Evolutionary conservation across 768 basidiomycete species (phyloP).

Genomic region (Amanita thiersii): DNA sequence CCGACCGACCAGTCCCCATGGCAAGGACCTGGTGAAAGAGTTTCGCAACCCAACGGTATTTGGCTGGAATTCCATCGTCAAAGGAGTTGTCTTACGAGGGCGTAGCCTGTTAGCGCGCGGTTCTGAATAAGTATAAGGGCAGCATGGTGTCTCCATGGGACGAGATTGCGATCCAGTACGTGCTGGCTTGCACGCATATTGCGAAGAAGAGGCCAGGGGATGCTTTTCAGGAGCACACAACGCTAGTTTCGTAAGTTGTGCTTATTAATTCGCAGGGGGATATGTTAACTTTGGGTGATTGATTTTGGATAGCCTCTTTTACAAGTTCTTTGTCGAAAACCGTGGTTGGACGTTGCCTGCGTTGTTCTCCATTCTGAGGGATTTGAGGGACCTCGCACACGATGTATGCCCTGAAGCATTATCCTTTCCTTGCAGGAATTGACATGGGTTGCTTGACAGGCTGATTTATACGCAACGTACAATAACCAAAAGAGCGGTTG

Average conservation of each 20-base stretch:
- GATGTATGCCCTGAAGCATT: constrained; percentile 45
- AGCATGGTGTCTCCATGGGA: constrained; percentile 74
- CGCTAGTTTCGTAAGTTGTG: constrained; percentile 64
- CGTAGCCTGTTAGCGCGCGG: constrained; percentile 21
- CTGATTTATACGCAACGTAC: constrained; percentile 52
- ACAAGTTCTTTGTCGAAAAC: constrained; percentile 72
- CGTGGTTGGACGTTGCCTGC: constrained; percentile 84
- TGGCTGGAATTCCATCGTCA: constrained; percentile 5
- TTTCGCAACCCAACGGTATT: constrained; percentile 49
- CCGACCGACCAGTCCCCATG: constrained; percentile 69
- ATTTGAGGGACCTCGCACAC: constrained; percentile 78
- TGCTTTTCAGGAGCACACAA: constrained; percentile 76
- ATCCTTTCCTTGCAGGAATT: constrained; percentile 2
- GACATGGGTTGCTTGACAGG: constrained; percentile 25
- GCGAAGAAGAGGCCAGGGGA: constrained; percentile 59
- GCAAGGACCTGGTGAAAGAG: constrained; percentile 67
- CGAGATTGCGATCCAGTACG: constrained; percentile 78
- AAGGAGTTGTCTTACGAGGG: constrained; percentile 10
- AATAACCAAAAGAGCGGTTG: constrained; percentile 50
- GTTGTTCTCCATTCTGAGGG: constrained; percentile 72
- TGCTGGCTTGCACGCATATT: constrained; percentile 64
- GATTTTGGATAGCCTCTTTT: constrained; percentile 45
- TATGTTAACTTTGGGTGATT: not conserved
- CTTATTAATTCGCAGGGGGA: not conserved
- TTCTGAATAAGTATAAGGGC: constrained; percentile 45